phyloP scores from a whole-genome alignment of 495 filamentous ascomycete species.

The Cetradonia linearis region DNA sequence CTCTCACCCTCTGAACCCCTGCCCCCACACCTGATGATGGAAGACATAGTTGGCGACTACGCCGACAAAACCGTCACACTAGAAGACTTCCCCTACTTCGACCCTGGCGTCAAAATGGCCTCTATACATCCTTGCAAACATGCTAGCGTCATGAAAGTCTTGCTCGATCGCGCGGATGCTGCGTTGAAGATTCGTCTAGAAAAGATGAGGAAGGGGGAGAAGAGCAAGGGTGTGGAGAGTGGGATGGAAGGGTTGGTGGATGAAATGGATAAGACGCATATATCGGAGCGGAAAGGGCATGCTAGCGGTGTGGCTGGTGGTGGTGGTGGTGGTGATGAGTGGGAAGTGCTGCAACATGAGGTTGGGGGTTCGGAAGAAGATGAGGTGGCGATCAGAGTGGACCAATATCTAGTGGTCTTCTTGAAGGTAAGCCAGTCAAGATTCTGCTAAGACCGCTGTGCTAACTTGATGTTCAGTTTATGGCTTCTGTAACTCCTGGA shows the following conservation, averaged over 20 bases:
- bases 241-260: constrained; percentile 59
- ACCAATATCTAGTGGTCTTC: constrained; percentile 97
- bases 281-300: constrained; percentile 33
- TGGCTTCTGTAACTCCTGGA: constrained; percentile 90
- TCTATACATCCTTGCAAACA: constrained; percentile 91
- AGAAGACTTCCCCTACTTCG: constrained; percentile 92
- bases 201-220: constrained; percentile 51
- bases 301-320: constrained; percentile 48
- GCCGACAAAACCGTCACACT: constrained; percentile 99
- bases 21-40: constrained; percentile 87
- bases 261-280: constrained; percentile 36
- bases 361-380: constrained; percentile 52
- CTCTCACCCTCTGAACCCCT: constrained; percentile 72
- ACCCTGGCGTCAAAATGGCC: constrained; percentile 78
- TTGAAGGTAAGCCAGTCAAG: constrained; percentile 49
- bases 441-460: not conserved
- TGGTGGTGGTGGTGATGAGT: constrained; percentile 59
- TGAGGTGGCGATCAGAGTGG: constrained; percentile 84
- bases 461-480: constrained; percentile 48
- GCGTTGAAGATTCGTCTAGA: constrained; percentile 80
- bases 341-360: constrained; percentile 64
- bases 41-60: constrained; percentile 98
- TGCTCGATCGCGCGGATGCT: constrained; percentile 89
- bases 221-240: constrained; percentile 38
- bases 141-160: constrained; percentile 93